Percentiles rank a stretch among this genome's conserved stretches.
These are phyloP conservation scores for Beauveria sp. DNA, from an alignment of 2,329 filamentous ascomycete species.

Conservation along the genomic window DNA sequence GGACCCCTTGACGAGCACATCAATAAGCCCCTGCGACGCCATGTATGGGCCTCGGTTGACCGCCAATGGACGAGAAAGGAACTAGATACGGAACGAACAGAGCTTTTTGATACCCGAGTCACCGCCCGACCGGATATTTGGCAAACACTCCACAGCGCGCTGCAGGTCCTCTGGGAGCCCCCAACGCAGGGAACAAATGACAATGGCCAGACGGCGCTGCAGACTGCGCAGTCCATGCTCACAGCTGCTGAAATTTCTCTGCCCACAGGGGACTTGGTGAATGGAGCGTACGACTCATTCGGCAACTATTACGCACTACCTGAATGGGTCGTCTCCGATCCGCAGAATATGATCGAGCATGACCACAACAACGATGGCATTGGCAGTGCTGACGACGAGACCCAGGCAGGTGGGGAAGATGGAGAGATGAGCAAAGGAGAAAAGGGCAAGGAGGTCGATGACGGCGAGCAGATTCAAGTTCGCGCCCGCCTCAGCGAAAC, in stretches of 20 bases:
- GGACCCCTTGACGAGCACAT: slow-evolving; percentile 55
- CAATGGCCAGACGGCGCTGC: slow-evolving; percentile 35
- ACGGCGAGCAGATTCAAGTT: slow-evolving; percentile 48
- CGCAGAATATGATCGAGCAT: slow-evolving; percentile 43
- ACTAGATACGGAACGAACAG: slow-evolving; percentile 62
- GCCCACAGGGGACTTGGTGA: slow-evolving; percentile 63
- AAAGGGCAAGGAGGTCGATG: slow-evolving; percentile 51
- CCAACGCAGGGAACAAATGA: slow-evolving; percentile 23
- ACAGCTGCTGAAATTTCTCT: slow-evolving; percentile 70
- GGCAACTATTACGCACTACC: slow-evolving; percentile 65
- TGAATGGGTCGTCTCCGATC: slow-evolving; percentile 61
- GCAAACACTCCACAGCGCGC: slow-evolving; percentile 62
- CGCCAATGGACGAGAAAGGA: slow-evolving; percentile 62
- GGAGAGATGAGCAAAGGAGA: slow-evolving; percentile 39
- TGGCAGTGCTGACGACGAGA: slow-evolving; percentile 28
- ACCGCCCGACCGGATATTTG: slow-evolving; percentile 72
- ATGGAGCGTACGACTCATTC: slow-evolving; percentile 64
- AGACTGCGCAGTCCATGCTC: slow-evolving; percentile 72
- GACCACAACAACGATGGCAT: slow-evolving; percentile 26
- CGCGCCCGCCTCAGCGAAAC: slow-evolving; percentile 59
- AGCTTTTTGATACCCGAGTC: slow-evolving; percentile 88
- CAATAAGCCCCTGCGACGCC: slow-evolving; percentile 59
- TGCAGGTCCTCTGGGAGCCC: slow-evolving; percentile 59
- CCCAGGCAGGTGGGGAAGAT: slow-evolving; percentile 24
- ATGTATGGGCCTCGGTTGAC: slow-evolving; percentile 56